phyloP scores from a whole-genome alignment of 1,284 basidiomycete genomes.

The Cutaneotrichosporon arboriforme region DNA sequence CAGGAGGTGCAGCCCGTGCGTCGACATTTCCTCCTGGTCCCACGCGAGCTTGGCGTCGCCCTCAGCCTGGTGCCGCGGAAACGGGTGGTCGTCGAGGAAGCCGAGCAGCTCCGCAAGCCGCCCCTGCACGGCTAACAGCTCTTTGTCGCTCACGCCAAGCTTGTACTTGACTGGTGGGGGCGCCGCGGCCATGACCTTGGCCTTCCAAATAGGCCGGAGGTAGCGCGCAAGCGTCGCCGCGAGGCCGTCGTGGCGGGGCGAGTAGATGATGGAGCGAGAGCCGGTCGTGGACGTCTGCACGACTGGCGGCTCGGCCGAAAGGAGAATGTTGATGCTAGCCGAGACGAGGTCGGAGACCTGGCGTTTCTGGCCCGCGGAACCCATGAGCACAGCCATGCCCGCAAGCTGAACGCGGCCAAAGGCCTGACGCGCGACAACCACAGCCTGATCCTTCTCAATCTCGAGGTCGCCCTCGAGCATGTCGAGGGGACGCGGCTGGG shows the following conservation, averaged over 20 bases:
- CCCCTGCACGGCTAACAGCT: constrained; percentile 65
- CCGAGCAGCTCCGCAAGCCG: constrained; percentile 71
- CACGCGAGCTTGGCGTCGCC: constrained; percentile 43
- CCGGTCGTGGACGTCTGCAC: constrained; percentile 26
- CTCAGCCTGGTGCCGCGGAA: constrained; percentile 38
- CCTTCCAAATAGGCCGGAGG: constrained; percentile 80
- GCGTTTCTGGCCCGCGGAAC: constrained; percentile 16
- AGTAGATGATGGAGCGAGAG: constrained; percentile 58
- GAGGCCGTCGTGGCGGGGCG: constrained; percentile 82
- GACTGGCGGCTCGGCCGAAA: constrained; percentile 26
- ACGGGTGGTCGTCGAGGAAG: constrained; percentile 54
- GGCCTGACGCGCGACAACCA: constrained; percentile 19
- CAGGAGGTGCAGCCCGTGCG: constrained; percentile 51
- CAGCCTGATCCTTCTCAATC: constrained; percentile 33
- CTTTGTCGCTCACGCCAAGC: constrained; percentile 55
- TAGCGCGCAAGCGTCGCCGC: constrained; percentile 80
- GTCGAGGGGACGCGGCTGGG: constrained; percentile 37
- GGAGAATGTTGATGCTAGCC: constrained; percentile 28
- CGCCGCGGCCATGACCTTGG: constrained; percentile 57
- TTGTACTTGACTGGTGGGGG: constrained; percentile 13
- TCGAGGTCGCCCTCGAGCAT: constrained; percentile 35
- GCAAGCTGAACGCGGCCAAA: constrained; percentile 39
- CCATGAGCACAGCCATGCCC: constrained; percentile 38
- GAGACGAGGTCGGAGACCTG: constrained; percentile 29
- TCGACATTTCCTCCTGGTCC: constrained; percentile 42